A percentile compares a stretch with the other conserved stretches of the same genome.
These are phyloP conservation scores for Nemania sp. DNA, from an alignment of 2,329 filamentous ascomycete genomes.

Conservation along the genomic window DNA sequence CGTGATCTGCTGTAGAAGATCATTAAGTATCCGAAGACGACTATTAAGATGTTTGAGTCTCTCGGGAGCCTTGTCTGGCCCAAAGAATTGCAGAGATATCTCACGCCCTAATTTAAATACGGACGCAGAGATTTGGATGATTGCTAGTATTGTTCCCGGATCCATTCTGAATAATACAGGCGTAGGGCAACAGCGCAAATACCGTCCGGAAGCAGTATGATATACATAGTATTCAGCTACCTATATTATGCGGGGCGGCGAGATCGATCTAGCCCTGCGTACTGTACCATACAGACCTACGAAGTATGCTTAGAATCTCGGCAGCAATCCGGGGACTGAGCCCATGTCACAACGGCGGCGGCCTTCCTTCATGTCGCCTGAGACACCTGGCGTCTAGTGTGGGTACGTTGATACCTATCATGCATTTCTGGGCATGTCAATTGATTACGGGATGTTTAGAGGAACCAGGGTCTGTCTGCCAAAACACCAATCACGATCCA, in stretches of 20 bases:
- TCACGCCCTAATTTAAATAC: conserved; percentile 30
- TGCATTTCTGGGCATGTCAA: not conserved
- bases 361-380: no score
- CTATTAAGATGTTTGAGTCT: conserved; percentile 30
- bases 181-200: conserved; percentile 14
- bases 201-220: conserved; percentile 15
- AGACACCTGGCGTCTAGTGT: no score
- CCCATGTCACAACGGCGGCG: no score
- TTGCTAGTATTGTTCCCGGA: conserved; percentile 27
- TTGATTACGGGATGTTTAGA: not conserved
- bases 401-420: not conserved
- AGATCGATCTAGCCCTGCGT: not conserved
- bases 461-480: conserved; percentile 5
- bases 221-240: not conserved
- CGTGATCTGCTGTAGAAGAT: conserved; percentile 22
- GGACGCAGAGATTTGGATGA: conserved; percentile 30
- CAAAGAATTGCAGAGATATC: conserved; percentile 28
- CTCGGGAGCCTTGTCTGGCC: conserved; percentile 23
- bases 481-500: conserved; percentile 13
- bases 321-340: no score
- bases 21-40: conserved; percentile 28
- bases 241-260: conserved; percentile 8
- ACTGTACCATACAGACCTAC: not conserved
- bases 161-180: conserved; percentile 29
- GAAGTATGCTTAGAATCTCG: no score